Base-by-base conservation (phyloP, 1,139 yeast species). In the Pneumocystis jirovecii region DNA sequence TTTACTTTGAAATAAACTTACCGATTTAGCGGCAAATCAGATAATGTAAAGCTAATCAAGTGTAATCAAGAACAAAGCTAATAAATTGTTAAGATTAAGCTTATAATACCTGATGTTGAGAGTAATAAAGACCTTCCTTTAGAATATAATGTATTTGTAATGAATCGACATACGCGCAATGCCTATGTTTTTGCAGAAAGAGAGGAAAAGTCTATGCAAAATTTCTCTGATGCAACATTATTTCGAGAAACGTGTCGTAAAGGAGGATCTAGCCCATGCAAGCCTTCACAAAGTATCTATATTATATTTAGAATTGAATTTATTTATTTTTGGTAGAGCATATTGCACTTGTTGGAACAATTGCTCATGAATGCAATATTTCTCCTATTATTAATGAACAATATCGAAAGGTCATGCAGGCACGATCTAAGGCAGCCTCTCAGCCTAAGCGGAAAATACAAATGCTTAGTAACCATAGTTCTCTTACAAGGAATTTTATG, bases 151-250 rank as follows among this genome's bases (percentile, higher is more conserved):
- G 79, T 93, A 15, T 82, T 85, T 64, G 79, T 93, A 74, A 82
- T 87, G 40, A 89, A 89, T 75, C 85, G 87, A 60, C 85, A 83
- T 68, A 96, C 90, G 10, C 75, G 76, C 63, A 93, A 91, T 74
- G 88, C 95, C 67, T 93, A 82, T 74, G 89, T 90, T n/a, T 90
- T 93, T 74, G 85, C 91, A 39, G 98, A 93, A 76, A 86, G 89
- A 73, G 91, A 90, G 74, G 78, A 88, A 71, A 83, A 84, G 69
- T 83, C 84, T 70, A 85, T 83, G 73, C 84, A 84, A 70, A 84
- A 44, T 15, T 60, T 50, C 15, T 40, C 64, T 15, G 35, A 61
- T 39, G n/a, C 31, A n/a, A 29, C 63, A 42, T 1, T 29, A 5
- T 35, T 40, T 25, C 37, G 17, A 15, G 21, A 60, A 29, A 17